phyloP scores from a whole-genome alignment of 2,329 filamentous ascomycete genomes.

The Xylaria sp. region DNA sequence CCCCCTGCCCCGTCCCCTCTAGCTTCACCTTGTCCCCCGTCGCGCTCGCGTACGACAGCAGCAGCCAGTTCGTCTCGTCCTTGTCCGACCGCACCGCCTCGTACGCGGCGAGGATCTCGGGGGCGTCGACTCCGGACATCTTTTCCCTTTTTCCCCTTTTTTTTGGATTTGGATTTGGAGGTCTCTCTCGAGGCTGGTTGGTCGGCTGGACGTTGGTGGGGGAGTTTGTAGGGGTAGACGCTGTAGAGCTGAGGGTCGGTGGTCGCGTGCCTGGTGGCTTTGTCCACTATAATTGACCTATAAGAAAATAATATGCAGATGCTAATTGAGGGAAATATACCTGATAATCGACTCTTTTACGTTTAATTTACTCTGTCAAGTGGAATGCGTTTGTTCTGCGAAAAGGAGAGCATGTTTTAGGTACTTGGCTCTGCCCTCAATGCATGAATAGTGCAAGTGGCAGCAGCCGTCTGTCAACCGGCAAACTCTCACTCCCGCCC shows the following conservation, averaged over 20 bases:
- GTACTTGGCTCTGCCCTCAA: no score
- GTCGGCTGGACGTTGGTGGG: no score
- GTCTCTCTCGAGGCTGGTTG: no score
- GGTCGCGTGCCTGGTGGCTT: no score
- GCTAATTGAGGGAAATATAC: no score
- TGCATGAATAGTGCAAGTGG: slow-evolving; percentile 24
- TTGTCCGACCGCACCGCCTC: slow-evolving; percentile 71
- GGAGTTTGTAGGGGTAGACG: no score
- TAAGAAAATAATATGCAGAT: background rate
- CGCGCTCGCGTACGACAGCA: slow-evolving; percentile 64
- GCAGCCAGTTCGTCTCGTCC: slow-evolving; percentile 68
- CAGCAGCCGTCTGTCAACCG: slow-evolving; percentile 23
- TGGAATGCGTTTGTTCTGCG: background rate
- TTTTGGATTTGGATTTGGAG: no score
- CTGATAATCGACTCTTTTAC: no score
- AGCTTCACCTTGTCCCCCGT: slow-evolving; percentile 63
- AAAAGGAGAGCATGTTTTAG: background rate
- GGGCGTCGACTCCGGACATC: slow-evolving; percentile 63
- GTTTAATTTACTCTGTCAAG: background rate
- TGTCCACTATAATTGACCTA: no score
- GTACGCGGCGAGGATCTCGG: slow-evolving; percentile 68
- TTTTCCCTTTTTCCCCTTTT: no score
- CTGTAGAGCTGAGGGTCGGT: no score
- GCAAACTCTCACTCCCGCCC: background rate
- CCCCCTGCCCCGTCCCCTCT: slow-evolving; percentile 63